phyloP scores from a whole-genome alignment of 768 basidiomycete species.

The Serendipita sp. region DNA sequence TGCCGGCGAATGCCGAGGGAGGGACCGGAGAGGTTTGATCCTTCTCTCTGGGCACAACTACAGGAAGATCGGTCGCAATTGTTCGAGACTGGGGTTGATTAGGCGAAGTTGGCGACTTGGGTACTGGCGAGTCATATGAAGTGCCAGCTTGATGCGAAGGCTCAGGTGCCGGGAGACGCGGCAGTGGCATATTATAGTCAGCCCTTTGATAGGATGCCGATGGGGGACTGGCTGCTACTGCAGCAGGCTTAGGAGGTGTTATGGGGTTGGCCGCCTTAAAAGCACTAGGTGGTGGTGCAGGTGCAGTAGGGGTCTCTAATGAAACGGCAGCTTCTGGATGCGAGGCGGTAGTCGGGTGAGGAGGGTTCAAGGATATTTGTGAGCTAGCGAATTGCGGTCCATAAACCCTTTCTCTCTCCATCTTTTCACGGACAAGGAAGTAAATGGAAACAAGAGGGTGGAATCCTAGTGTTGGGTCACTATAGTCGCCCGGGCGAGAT shows the following conservation, averaged over 20 bases:
- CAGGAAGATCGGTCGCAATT: constrained; percentile 9
- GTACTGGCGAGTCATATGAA: constrained; percentile 47
- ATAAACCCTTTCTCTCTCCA: constrained; percentile 86
- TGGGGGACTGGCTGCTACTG: constrained; percentile 22
- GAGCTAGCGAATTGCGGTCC: constrained; percentile 88
- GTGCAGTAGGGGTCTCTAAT: constrained; percentile 4
- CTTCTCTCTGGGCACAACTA: constrained; percentile 38
- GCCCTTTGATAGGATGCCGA: constrained; percentile 24
- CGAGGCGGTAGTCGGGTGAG: constrained; percentile 9
- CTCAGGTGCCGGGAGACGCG: constrained; percentile 64
- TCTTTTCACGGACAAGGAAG: constrained; percentile 86
- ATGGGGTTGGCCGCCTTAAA: constrained; percentile 13
- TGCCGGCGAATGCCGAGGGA: not conserved
- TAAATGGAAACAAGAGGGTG: constrained; percentile 95
- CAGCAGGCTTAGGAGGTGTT: constrained; percentile 18
- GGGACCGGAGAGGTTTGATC: constrained; percentile 14
- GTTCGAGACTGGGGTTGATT: constrained; percentile 29
- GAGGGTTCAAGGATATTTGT: constrained; percentile 44
- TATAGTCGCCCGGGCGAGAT: constrained; percentile 16
- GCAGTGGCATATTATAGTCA: constrained; percentile 71
- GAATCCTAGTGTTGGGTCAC: constrained; percentile 81
- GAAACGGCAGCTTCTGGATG: constrained; percentile 2
- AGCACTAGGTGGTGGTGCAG: constrained; percentile 8
- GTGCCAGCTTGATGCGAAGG: constrained; percentile 66
- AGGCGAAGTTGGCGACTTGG: constrained; percentile 23